Conservation (phyloP, 1,139 yeast genomes). For the Pichia norvegensis region DNA sequence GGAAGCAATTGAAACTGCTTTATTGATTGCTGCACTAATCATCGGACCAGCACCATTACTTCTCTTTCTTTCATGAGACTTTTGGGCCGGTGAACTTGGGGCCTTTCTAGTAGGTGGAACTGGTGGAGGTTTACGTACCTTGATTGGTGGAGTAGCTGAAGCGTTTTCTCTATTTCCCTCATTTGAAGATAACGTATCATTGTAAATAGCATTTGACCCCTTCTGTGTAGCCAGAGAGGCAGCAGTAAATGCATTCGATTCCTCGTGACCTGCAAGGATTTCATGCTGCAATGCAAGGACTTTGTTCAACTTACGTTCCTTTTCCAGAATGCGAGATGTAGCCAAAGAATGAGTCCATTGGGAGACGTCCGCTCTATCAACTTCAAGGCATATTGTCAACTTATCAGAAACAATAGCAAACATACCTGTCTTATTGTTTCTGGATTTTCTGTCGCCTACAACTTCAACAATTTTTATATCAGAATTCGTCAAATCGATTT, state of each 20-base stretch:
- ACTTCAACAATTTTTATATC: constrained; percentile 50
- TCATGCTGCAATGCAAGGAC: constrained; percentile 21
- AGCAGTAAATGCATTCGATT: constrained; percentile 23
- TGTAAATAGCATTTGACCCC: neutral
- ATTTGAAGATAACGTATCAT: neutral
- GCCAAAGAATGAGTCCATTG: constrained; percentile 52
- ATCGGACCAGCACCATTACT: constrained; percentile 19
- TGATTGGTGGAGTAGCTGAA: neutral
- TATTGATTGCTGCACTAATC: constrained; percentile 28
- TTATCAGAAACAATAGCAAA: constrained; percentile 47
- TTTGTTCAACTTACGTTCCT: constrained; percentile 34
- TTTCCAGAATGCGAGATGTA: constrained; percentile 39
- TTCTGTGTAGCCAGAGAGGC: constrained; percentile 24
- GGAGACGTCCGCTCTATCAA: constrained; percentile 44
- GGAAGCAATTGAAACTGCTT: constrained; percentile 22
- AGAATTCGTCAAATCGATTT: constrained; percentile 41
- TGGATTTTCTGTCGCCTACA: constrained; percentile 28
- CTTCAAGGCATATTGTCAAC: constrained; percentile 48
- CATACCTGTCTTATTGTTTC: constrained; percentile 33
- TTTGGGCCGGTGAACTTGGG: neutral
- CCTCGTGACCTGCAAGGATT: constrained; percentile 25
- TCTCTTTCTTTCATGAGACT: neutral
- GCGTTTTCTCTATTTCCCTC: neutral
- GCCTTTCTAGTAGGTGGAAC: neutral
- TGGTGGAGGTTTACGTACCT: neutral